Base-by-base conservation (phyloP, 2,329 filamentous ascomycete species). In the Exophiala lecanii-corni region DNA sequence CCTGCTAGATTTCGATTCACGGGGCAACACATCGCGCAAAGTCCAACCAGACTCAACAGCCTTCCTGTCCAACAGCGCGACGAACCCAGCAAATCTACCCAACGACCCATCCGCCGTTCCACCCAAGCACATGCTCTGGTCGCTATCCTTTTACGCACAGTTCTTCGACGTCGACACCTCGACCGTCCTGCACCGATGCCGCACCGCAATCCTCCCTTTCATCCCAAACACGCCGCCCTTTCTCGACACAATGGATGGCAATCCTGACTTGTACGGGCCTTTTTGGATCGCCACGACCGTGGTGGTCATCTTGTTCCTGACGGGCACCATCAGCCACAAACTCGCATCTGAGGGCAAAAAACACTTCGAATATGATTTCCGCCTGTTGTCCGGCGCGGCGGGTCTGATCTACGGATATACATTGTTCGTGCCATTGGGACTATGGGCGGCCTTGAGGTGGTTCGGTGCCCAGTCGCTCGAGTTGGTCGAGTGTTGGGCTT, bases 221-320 rank as follows among this genome's bases (percentile, higher is more conserved):
- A 95, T 85, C 66, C 92, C 92, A 34, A 82, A 88, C 51, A 84
- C 84, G 45, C 43, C 50, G 1, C 96, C 95, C 72, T 98, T 98
- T 69, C 82, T 98, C 51, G 92, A 98, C 62, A 88, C 97, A 25
- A 77, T 98, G 19, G 92, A 98, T 63, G 92, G 92, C 15, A 97
- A 97, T 64, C 87, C 92, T 1, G 92, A 98, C 61, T 72, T 98
- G 23, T 98, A 98, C 72, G 91, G 91, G 1, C 92, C 92, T 1
- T 89, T 97, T 62, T 98, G 92, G 92, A 97, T 98, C 68, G 92
- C 92, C 7, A 97, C 92, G 1, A 97, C 92, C 1, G 92, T 98
- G 7, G 84, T 98, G 9, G 78, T 98, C 51, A 97, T 98, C 47
- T 70, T 98, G 21, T 98, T 98, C 68, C 65, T 98, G 33, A 92